phyloP scores from a whole-genome alignment of 495 filamentous ascomycete genomes.

The Physcia stellaris region DNA sequence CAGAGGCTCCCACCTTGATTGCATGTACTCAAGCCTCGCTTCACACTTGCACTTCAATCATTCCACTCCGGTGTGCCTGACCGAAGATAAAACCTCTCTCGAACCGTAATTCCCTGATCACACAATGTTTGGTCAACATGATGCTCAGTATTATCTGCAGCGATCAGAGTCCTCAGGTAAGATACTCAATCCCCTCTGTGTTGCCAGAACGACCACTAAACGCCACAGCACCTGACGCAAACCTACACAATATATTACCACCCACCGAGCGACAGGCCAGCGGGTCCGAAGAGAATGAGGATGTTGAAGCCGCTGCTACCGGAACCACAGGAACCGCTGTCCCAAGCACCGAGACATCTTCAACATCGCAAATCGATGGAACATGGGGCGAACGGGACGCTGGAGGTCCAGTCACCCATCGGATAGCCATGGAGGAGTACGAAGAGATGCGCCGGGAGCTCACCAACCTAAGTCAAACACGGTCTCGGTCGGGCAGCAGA shows the following conservation, averaged over 20 bases:
- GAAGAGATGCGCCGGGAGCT: conserved; percentile 55
- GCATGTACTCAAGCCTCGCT: too few species aligned
- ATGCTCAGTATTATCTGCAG: conserved; percentile 13
- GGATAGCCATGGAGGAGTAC: conserved; percentile 55
- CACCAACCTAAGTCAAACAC: conserved; percentile 40
- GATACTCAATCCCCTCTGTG: neutral
- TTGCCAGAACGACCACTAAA: neutral
- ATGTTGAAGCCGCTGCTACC: conserved; percentile 9
- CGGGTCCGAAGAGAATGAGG: neutral
- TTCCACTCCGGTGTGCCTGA: too few species aligned
- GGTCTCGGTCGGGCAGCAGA: conserved; percentile 26
- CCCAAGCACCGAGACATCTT: conserved; percentile 7
- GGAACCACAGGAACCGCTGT: conserved; percentile 12
- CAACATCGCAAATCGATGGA: conserved; percentile 26
- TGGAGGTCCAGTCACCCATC: conserved; percentile 48
- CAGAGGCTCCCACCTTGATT: too few species aligned
- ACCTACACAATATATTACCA: conserved; percentile 9
- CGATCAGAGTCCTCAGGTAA: conserved; percentile 10
- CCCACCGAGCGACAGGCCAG: neutral
- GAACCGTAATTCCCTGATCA: too few species aligned
- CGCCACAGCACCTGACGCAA: conserved; percentile 1
- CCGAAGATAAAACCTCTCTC: too few species aligned
- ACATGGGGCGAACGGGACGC: conserved; percentile 66
- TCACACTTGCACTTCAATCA: too few species aligned
- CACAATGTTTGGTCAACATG: conserved; percentile 14